Conservation (phyloP, 2,329 filamentous ascomycete genomes). For the Zasmidium citrigriseum region DNA sequence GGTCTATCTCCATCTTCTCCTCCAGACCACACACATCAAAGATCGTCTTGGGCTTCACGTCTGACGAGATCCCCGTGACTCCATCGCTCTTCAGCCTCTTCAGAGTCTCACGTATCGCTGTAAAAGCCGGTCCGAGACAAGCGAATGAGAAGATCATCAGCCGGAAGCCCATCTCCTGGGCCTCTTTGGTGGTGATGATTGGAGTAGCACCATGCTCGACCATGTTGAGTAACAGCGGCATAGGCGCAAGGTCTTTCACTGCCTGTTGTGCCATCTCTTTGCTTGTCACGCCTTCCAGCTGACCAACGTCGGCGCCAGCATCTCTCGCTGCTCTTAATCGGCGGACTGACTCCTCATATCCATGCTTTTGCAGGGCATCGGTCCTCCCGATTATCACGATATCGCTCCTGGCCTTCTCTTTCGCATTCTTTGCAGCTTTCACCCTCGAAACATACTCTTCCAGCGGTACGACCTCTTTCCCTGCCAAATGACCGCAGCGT, state of each 20-base stretch:
- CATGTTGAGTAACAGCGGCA: conserved; percentile 57
- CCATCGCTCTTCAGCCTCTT: conserved; percentile 19
- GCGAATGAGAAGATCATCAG: conserved; percentile 52
- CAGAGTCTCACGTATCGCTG: conserved; percentile 13
- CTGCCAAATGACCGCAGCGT: conserved; percentile 62
- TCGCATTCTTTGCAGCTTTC: conserved; percentile 53
- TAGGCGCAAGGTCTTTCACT: conserved; percentile 50
- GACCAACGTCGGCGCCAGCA: conserved; percentile 59
- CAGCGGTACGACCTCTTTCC: conserved; percentile 58
- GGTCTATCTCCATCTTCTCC: conserved; percentile 13
- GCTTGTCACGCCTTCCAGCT: conserved; percentile 56
- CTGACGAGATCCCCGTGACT: conserved; percentile 9
- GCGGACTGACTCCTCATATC: conserved; percentile 56
- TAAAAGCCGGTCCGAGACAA: conserved; percentile 15
- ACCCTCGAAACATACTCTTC: conserved; percentile 55
- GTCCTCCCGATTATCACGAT: conserved; percentile 66
- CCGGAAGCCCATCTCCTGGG: conserved; percentile 56
- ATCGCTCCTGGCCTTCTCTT: conserved; percentile 51
- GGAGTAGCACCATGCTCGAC: conserved; percentile 59
- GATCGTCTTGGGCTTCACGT: conserved; percentile 17
- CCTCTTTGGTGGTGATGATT: conserved; percentile 52
- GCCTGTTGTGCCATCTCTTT: conserved; percentile 51
- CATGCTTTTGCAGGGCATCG: conserved; percentile 57
- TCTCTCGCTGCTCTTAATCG: conserved; percentile 53
- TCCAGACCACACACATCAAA: conserved; percentile 19